Percentiles rank a stretch among this genome's conserved stretches.
These are phyloP conservation scores for Fistulinella prunicolor DNA, from an alignment of 768 basidiomycete species.

Conservation along the genomic window DNA sequence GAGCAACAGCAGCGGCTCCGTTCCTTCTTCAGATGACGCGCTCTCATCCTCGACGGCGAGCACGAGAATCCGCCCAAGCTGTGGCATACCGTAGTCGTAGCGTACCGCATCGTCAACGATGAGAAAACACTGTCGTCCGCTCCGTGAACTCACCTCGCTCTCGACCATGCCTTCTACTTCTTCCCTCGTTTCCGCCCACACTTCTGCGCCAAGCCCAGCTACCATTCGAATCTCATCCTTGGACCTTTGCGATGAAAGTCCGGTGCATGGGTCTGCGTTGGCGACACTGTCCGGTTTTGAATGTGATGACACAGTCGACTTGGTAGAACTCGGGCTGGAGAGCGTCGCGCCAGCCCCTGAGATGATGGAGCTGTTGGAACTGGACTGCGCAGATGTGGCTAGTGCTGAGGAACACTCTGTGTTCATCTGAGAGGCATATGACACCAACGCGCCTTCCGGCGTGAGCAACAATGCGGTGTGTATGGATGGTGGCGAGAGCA, in stretches of 20 bases:
- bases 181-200: slow-evolving; percentile 74
- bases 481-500: slow-evolving; percentile 55
- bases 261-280: slow-evolving; percentile 4
- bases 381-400: background rate
- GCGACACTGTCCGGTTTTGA: slow-evolving; percentile 13
- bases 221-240: slow-evolving; percentile 76
- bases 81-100: slow-evolving; percentile 2
- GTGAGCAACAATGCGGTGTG: slow-evolving; percentile 74
- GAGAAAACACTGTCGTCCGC: background rate
- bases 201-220: slow-evolving; percentile 68
- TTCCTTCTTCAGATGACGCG: slow-evolving; percentile 3
- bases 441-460: slow-evolving; percentile 71
- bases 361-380: slow-evolving; percentile 3
- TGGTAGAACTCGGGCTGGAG: slow-evolving; percentile 11
- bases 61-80: slow-evolving; percentile 74
- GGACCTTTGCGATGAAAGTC: slow-evolving; percentile 31
- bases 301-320: slow-evolving; percentile 9
- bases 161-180: slow-evolving; percentile 62
- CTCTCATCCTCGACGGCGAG: slow-evolving; percentile 52
- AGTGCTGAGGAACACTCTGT: slow-evolving; percentile 1
- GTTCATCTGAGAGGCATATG: slow-evolving; percentile 53
- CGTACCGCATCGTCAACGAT: background rate
- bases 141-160: slow-evolving; percentile 55
- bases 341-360: slow-evolving; percentile 3
- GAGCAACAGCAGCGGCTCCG: slow-evolving; percentile 62